phyloP scores from a whole-genome alignment of 208 protist species.

The Leishmania gerbilli region DNA sequence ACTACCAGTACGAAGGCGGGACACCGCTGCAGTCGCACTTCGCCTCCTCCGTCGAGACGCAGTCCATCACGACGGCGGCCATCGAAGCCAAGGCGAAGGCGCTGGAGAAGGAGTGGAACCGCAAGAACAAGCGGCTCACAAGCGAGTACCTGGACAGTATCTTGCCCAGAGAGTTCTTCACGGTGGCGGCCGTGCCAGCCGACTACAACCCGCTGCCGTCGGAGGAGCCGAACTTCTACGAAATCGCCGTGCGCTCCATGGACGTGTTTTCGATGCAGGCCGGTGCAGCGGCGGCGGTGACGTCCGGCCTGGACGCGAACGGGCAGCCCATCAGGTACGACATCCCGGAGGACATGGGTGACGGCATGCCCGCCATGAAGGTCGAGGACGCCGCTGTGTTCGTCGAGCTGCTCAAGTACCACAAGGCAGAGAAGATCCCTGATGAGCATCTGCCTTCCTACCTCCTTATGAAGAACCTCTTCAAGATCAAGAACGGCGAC shows the following conservation, averaged over 20 bases:
- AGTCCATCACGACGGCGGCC: constrained; percentile 66
- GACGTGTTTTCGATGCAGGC: constrained; percentile 52
- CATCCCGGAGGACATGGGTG: constrained; percentile 84
- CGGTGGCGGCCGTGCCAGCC: constrained; percentile 63
- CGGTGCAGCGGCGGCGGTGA: constrained; percentile 26
- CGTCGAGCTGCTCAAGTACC: constrained; percentile 93
- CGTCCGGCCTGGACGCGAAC: constrained; percentile 35
- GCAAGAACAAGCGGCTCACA: constrained; percentile 87
- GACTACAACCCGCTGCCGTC: constrained; percentile 82
- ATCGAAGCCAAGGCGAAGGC: constrained; percentile 79
- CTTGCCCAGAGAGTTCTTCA: constrained; percentile 74
- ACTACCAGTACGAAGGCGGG: constrained; percentile 85
- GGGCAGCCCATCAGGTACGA: constrained; percentile 63
- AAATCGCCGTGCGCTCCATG: constrained; percentile 68
- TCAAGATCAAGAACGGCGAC: constrained; percentile 99
- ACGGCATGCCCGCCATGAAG: constrained; percentile 95
- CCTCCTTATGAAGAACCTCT: constrained; percentile 97
- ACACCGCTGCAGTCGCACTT: constrained; percentile 88
- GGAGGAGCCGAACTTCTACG: constrained; percentile 91
- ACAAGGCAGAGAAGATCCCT: constrained; percentile 82
- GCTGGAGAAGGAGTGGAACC: constrained; percentile 82
- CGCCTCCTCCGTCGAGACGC: constrained; percentile 44
- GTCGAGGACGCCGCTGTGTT: constrained; percentile 98
- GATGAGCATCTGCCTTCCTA: constrained; percentile 94
- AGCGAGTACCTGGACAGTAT: constrained; percentile 74